Evolutionary conservation across 768 basidiomycete genomes (phyloP).

Genomic region (Kwoniella bestiolae): DNA sequence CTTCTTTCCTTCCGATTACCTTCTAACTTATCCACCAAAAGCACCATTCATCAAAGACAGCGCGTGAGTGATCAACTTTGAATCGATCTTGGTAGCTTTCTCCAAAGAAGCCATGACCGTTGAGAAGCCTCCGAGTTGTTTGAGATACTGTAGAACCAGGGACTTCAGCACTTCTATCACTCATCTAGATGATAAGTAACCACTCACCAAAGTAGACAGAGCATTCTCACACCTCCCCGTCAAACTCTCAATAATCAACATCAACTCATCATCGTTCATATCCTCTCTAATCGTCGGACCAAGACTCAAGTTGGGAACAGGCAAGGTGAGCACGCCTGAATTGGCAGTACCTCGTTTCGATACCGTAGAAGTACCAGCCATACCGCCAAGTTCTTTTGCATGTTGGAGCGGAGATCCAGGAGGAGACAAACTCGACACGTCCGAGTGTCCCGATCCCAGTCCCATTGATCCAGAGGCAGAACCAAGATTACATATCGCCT

Average conservation of each 20-base stretch:
- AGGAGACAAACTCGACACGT: conserved; percentile 28
- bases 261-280: conserved; percentile 72
- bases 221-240: conserved; percentile 78
- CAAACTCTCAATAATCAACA: conserved; percentile 75
- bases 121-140: conserved; percentile 54
- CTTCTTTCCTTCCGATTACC: neutral
- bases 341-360: neutral
- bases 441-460: neutral
- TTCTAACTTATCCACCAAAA: conserved; percentile 2
- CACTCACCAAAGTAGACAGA: conserved; percentile 58
- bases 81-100: conserved; percentile 51
- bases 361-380: no score
- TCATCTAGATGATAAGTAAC: neutral
- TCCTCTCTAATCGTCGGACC: conserved; percentile 70
- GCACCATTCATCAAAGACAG: conserved; percentile 47
- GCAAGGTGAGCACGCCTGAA: neutral
- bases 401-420: conserved; percentile 57
- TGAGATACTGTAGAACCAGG: conserved; percentile 29
- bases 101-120: conserved; percentile 51
- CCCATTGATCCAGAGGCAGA: neutral
- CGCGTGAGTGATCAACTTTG: conserved; percentile 48
- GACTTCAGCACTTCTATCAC: conserved; percentile 3
- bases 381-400: neutral
- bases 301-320: conserved; percentile 28
- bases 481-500: conserved; percentile 63